Base-by-base conservation (phyloP, 306 rosid species). In the Cotoneaster glaucophyllus region DNA sequence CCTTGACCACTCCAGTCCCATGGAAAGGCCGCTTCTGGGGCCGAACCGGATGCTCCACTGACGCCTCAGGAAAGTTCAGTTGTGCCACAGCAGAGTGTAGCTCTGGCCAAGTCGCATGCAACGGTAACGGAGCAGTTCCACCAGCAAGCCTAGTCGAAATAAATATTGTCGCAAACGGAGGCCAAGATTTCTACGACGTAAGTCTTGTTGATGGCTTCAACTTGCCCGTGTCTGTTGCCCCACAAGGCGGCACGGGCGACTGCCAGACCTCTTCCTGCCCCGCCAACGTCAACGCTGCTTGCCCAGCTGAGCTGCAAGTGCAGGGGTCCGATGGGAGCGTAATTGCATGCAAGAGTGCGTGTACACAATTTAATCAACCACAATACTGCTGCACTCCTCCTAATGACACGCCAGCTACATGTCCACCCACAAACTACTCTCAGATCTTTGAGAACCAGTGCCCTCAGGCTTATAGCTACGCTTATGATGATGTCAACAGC, bases 381-480 rank as follows among this genome's bases (percentile, higher is more conserved):
- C 21, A 61, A 8, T 61, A 82, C 56, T 93, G 96, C 41, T 93
- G 96, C 77, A 74, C 77, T 0, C 88, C 90, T 0, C 64, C 15
- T 3, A n/a, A 28, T 15, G 21, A 19, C 8, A 37, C 32, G 0
- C 50, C 84, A 0, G 75, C 28, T 0, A 89, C 12, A 1, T 93
- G 98, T 26, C 82, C 81, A 0, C 91, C 96, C 4, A 80, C 91
- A 0, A 2, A 68, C 0, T 93, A 83, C 62, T 85, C 98, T 0
- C 0, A 1, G 69, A 19, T 89, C 14, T 93, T 90, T 19, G 19
- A 87, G 83, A 1, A 73, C 0, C 83, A 85, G 32, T 93, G 98
- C 9, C 96, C 93, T 15, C 86, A 66, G 21, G 98, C 96, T 53
- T 89, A 87, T 68, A 87, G 89, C 70, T 89, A 90, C 13, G 89